Conservation (phyloP, 31 red algal genomes). For the Porphyra umbilicalis region DNA sequence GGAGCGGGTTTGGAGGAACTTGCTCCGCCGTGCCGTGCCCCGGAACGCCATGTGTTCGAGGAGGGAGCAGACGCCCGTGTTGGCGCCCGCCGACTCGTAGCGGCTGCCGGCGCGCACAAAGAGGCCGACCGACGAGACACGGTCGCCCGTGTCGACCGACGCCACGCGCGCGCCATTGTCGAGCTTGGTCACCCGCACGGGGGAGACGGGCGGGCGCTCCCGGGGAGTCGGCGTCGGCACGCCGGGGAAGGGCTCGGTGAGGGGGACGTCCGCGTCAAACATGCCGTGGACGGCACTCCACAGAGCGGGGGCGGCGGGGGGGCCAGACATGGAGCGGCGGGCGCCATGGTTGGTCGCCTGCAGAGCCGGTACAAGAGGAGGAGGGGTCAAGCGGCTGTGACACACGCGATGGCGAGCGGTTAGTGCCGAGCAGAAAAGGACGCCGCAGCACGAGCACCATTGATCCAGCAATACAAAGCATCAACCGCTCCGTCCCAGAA, state of each 20-base stretch:
- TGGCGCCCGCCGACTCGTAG: slow-evolving; percentile 64
- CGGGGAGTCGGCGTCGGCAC: slow-evolving; percentile 48
- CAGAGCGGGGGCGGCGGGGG: slow-evolving; percentile 40
- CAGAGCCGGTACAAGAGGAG: background rate
- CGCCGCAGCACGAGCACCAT: too few relatives aligned
- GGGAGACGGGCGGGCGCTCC: slow-evolving; percentile 9
- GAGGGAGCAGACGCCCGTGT: slow-evolving; percentile 66
- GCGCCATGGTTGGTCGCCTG: background rate
- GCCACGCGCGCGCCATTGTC: slow-evolving; percentile 75
- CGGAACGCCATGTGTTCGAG: slow-evolving; percentile 88
- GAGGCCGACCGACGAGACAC: slow-evolving; percentile 62
- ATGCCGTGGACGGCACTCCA: slow-evolving; percentile 87
- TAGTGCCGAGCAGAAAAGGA: too few relatives aligned
- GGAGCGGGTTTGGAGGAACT: slow-evolving; percentile 58
- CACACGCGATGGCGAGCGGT: background rate
- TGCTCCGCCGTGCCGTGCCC: slow-evolving; percentile 44
- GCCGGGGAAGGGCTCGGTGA: slow-evolving; percentile 66
- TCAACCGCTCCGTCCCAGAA: too few relatives aligned
- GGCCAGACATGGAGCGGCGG: slow-evolving; percentile 11
- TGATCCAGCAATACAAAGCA: too few relatives aligned
- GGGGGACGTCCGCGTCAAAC: slow-evolving; percentile 68
- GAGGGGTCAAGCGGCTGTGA: background rate
- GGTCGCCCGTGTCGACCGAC: slow-evolving; percentile 59
- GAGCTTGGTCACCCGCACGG: slow-evolving; percentile 41
- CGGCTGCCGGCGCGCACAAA: slow-evolving; percentile 87